Base-by-base conservation (phyloP, 1,284 basidiomycete genomes). In the Cryptococcus amylolentus region DNA sequence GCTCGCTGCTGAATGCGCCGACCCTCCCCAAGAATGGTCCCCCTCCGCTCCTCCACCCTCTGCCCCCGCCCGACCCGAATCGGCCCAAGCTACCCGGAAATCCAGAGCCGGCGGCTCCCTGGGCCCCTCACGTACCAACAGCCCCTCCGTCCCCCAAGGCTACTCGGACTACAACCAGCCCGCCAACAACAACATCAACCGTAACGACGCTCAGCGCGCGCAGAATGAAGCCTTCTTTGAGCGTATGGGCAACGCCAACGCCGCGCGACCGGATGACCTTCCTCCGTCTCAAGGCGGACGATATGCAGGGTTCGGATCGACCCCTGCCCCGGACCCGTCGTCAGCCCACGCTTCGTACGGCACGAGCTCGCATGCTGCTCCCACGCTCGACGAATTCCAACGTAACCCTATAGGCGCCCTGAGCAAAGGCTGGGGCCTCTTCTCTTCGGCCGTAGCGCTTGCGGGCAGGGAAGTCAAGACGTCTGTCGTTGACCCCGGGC, bases 151-250 rank as follows among this genome's bases (percentile, higher is more conserved):
- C 44, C 49, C 56, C 10, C 50, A 40, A 42, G 56, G 41, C 28
- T 43, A 20, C 12, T 31, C 54, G 3, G 41, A 41, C 39, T 27
- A 46, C 2, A 20, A 38, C 31, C 31, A 35, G 31, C 31, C 31
- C 31, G 7, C 31, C 7, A 16, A 26, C 26, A 27, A 26, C 38
- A 12, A 26, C 26, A 27, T n/a, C 38, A 12, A 16, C 3, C 23
- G 14, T 9, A 10, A 27, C 50, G 16, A 35, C 10, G 44, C 54
- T 31, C 63, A 61, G 9, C 57, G 60, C 20, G 20, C 51, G n/a
- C 64, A 66, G 18, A 73, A 79, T 63, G 77, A 79, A 64, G 72
- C 72, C 1, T 79, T 69, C 61, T 79, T 79, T 45, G 75, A 75
- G 51, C 60, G 72, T 1, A 62, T 79, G 58, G 77, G 77, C 0